These are phyloP conservation scores for Boletus rex-veris DNA, from an alignment of 768 basidiomycete species.

Conservation along the genomic window DNA sequence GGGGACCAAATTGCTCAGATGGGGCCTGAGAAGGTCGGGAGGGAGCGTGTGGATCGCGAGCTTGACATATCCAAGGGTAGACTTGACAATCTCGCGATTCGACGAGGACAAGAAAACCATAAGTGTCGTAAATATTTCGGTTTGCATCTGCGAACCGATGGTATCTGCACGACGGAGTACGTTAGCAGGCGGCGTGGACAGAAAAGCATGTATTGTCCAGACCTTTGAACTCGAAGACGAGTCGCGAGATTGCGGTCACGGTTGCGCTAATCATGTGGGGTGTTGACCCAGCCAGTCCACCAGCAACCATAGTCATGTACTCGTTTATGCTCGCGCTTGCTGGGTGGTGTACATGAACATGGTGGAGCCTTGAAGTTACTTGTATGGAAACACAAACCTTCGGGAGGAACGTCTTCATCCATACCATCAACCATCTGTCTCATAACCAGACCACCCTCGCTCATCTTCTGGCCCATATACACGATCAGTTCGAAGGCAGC, in stretches of 20 bases:
- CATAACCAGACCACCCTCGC: conserved; percentile 76
- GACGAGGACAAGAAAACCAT: conserved; percentile 89
- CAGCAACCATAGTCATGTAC: conserved; percentile 95
- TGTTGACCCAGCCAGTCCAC: conserved; percentile 87
- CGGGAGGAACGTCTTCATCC: conserved; percentile 61
- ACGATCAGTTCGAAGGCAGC: conserved; percentile 90
- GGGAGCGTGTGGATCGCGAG: conserved; percentile 87
- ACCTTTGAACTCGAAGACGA: conserved; percentile 97
- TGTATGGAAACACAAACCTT: conserved; percentile 30
- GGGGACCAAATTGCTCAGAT: conserved; percentile 76
- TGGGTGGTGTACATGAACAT: conserved; percentile 22
- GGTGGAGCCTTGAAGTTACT: not conserved
- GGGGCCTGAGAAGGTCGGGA: conserved; percentile 64
- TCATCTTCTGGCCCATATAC: conserved; percentile 92
- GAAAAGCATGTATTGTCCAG: not conserved
- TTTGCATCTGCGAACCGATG: conserved; percentile 68
- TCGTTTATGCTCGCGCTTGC: conserved; percentile 81
- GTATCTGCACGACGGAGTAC: conserved; percentile 43
- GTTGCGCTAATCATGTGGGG: conserved; percentile 99
- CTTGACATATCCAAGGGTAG: conserved; percentile 91
- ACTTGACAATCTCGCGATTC: conserved; percentile 98
- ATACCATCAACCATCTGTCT: conserved; percentile 76
- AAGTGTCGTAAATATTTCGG: conserved; percentile 81
- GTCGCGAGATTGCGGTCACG: conserved; percentile 87
- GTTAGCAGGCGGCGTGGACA: not conserved